Evolutionary conservation across 148 eudicot species (phyloP), one percentile per base, ranked within the genome.

Genomic region (Polygonum maritimum): DNA sequence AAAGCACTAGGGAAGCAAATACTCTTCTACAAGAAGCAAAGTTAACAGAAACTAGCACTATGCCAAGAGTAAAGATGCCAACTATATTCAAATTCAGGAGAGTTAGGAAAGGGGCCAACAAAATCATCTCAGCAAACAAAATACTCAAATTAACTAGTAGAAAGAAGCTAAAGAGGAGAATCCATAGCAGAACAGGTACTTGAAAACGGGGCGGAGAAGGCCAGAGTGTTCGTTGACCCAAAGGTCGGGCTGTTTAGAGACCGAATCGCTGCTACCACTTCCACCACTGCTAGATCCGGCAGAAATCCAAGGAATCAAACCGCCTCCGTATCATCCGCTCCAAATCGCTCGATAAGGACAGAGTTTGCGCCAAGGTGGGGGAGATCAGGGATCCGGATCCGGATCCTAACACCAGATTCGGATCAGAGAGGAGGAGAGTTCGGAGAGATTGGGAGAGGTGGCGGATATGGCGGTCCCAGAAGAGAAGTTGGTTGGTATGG

Each of bases 201-300:
- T 83, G 89, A 95, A 87, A 75, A 95, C 55, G 22, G 97, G 97
- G 72, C 90, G 97, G 75, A 95, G 94, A 41, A 95, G 87, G 41
- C 75, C 82, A 69, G 90, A 79, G 8, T 85, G 77, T 0, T 81
- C 81, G 70, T 92, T 78, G 55, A 89, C 86, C 98, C 98, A 94
- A 48, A 88, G 92, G 36, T 76, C 71, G 1, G 90, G 96, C 26
- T 92, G 92, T 3, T 87, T 89, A 6, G 85, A 65, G 48, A 85
- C 92, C 0, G 96, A 88, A 77, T 88, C 91, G 74, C 80, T 79
- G 54, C 83, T 78, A 49, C 82, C 78, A 39, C 75, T 80, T 15
- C 86, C 85, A 69, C 89, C 83, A 22, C 80, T 65, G 69, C 48
- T 85, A n/a, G n/a, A n/a, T n/a, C n/a, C n/a, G n/a, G n/a, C n/a